phyloP scores from a whole-genome alignment of 2,329 filamentous ascomycete species.

The Ceratocystiopsis sp. region DNA sequence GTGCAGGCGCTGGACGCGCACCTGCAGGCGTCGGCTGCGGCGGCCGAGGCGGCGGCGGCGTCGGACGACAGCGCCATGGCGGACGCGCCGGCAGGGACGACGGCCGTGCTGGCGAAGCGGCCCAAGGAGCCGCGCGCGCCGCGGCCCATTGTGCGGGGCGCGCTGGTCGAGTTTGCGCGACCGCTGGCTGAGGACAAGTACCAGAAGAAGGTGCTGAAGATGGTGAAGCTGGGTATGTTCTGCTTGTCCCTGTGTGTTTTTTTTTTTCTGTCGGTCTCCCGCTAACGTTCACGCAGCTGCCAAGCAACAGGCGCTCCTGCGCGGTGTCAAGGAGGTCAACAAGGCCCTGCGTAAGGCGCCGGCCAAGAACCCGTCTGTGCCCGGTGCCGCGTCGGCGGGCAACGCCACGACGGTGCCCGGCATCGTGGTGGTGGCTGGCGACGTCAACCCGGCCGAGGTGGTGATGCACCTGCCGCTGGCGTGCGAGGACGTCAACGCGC shows the following conservation, averaged over 20 bases:
- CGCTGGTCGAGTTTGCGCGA: constrained; percentile 65
- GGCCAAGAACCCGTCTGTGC: constrained; percentile 39
- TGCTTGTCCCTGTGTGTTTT: constrained; percentile 3
- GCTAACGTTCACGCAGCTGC: constrained; percentile 45
- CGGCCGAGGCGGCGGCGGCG: constrained; percentile 21
- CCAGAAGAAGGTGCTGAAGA: constrained; percentile 49
- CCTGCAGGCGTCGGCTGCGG: constrained; percentile 36
- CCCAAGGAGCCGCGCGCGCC: constrained; percentile 9
- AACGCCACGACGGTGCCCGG: constrained; percentile 39
- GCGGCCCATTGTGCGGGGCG: constrained; percentile 20
- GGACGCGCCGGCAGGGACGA: constrained; percentile 22
- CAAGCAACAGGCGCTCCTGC: constrained; percentile 88
- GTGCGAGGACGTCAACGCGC: constrained; percentile 94
- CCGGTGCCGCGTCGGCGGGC: constrained; percentile 14
- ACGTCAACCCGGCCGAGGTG: constrained; percentile 97
- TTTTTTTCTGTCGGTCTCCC: background rate
- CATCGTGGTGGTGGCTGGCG: constrained; percentile 83
- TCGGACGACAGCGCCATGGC: constrained; percentile 27
- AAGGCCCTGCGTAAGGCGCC: constrained; percentile 93
- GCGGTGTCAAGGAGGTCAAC: constrained; percentile 97
- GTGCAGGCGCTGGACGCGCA: constrained; percentile 48
- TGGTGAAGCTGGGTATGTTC: constrained; percentile 41
- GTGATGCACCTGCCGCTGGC: constrained; percentile 96
- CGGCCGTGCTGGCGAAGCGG: constrained; percentile 17
- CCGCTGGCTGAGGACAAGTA: constrained; percentile 67